Evolutionary conservation across 345 rosid species (phyloP).

Genomic region (Cardamine resedifolia): DNA sequence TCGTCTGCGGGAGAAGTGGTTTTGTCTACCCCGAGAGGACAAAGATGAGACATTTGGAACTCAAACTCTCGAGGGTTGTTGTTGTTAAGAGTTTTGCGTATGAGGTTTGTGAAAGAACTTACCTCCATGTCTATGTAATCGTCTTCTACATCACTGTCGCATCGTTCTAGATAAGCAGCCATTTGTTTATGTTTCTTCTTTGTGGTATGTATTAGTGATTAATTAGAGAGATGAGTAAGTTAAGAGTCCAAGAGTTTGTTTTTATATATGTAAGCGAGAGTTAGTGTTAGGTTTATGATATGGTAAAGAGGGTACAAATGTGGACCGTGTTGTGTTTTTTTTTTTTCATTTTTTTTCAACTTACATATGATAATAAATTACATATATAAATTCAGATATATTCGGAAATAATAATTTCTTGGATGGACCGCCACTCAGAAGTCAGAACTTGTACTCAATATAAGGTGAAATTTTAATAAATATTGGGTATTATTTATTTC

Average conservation of each 20-base stretch:
- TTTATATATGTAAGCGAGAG: conserved; percentile 28
- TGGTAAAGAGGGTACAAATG: conserved; percentile 34
- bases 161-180: conserved; percentile 46
- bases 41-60: conserved; percentile 74
- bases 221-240: conserved; percentile 24
- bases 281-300: conserved; percentile 34
- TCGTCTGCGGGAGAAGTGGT: conserved; percentile 86
- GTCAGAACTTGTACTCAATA: neutral
- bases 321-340: conserved; percentile 23
- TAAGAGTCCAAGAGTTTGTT: conserved; percentile 8
- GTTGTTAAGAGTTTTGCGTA: conserved; percentile 42
- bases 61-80: conserved; percentile 68
- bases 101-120: conserved; percentile 54
- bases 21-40: conserved; percentile 43
- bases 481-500: neutral
- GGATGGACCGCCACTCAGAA: conserved; percentile 28
- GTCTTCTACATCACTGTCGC: conserved; percentile 60
- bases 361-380: neutral
- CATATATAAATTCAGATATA: neutral
- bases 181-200: conserved; percentile 34
- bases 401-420: conserved; percentile 6
- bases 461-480: neutral
- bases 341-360: neutral
- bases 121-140: conserved; percentile 93
- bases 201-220: conserved; percentile 22